These are phyloP conservation scores for Hypoxylon rubiginosum DNA, from an alignment of 2,329 filamentous ascomycete genomes.

Conservation along the genomic window DNA sequence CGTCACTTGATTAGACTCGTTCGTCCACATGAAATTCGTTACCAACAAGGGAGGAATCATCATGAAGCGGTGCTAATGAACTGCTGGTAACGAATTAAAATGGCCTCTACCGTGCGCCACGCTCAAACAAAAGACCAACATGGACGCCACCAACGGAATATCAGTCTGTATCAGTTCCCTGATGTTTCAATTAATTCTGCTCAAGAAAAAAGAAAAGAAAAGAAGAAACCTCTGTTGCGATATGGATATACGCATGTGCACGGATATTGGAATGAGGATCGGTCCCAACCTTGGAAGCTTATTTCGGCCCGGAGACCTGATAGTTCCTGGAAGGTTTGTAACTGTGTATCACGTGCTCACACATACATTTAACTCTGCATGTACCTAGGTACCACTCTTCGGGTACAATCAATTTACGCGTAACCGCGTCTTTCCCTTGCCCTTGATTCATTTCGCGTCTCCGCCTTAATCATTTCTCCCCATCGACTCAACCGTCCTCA, in stretches of 20 bases:
- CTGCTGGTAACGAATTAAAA: slow-evolving; percentile 12
- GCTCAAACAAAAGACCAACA: slow-evolving; percentile 9
- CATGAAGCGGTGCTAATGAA: slow-evolving; percentile 18
- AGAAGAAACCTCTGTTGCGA: background rate
- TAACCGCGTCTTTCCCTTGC: slow-evolving; percentile 31
- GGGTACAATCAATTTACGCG: slow-evolving; percentile 29
- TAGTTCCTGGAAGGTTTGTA: background rate
- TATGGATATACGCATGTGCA: background rate
- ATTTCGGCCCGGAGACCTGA: too few relatives aligned
- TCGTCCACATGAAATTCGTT: background rate
- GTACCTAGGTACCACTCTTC: slow-evolving; percentile 1
- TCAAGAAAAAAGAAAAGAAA: background rate
- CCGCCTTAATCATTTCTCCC: slow-evolving; percentile 16
- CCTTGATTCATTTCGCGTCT: slow-evolving; percentile 35
- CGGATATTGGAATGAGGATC: too few relatives aligned
- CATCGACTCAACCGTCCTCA: slow-evolving; percentile 1
- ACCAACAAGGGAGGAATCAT: slow-evolving; percentile 12
- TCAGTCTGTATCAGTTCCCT: background rate
- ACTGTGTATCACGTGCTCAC: background rate
- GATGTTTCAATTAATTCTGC: background rate
- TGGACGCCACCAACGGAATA: slow-evolving; percentile 1
- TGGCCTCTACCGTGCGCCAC: background rate
- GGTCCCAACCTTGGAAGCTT: too few relatives aligned
- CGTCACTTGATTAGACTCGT: background rate
- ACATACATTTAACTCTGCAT: background rate